A percentile compares a stretch with the other conserved stretches of the same genome.
phyloP scores from a whole-genome alignment of 306 rosid genomes.

The Vigna reflexopilosa region DNA sequence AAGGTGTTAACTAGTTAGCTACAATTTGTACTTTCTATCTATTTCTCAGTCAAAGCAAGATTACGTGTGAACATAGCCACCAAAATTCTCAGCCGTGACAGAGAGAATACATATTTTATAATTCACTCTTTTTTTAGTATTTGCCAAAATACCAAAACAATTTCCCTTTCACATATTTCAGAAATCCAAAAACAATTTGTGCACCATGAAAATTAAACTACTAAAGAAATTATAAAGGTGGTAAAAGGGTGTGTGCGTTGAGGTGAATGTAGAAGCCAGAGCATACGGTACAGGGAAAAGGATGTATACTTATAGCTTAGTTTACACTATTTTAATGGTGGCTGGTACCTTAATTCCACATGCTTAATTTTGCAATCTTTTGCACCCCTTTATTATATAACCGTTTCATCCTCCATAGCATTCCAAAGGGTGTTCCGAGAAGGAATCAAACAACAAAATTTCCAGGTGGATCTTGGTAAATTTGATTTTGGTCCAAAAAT shows the following conservation, averaged over 20 bases:
- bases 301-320: background rate
- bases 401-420: constrained; percentile 30
- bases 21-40: constrained; percentile 4
- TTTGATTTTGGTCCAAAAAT: background rate
- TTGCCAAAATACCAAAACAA: background rate
- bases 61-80: constrained; percentile 45
- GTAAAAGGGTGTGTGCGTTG: background rate
- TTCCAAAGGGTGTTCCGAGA: constrained; percentile 40
- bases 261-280: constrained; percentile 32
- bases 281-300: background rate
- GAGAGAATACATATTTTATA: background rate
- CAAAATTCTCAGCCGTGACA: constrained; percentile 34
- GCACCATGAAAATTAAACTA: constrained; percentile 1
- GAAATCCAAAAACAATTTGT: constrained; percentile 38
- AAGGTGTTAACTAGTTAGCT: constrained; percentile 19
- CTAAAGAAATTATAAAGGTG: background rate
- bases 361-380: constrained; percentile 28
- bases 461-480: constrained; percentile 5
- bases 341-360: constrained; percentile 21
- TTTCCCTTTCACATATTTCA: background rate
- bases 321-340: constrained; percentile 41
- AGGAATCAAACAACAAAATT: background rate
- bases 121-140: background rate
- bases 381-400: constrained; percentile 34
- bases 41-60: constrained; percentile 29